Percentiles rank a stretch among this genome's conserved stretches.
These are phyloP conservation scores for Carnegiea gigantea DNA, from an alignment of 179 eudicot genomes.

Conservation along the genomic window DNA sequence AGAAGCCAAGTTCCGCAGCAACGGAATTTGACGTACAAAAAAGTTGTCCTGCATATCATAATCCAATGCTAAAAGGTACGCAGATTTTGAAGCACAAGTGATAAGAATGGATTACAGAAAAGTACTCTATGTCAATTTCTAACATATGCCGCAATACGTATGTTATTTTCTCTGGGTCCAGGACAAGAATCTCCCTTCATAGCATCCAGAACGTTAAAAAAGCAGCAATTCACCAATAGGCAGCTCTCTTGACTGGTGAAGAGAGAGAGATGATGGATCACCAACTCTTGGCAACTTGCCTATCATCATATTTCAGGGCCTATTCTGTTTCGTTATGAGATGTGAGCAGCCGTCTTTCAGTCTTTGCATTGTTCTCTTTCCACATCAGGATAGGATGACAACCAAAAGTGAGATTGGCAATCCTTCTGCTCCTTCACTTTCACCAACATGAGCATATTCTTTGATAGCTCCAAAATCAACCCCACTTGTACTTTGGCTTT, in stretches of 20 bases:
- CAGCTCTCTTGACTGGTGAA: conserved; percentile 24
- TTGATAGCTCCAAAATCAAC: conserved; percentile 9
- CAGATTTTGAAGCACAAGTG: conserved; percentile 28
- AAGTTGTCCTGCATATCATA: conserved; percentile 20
- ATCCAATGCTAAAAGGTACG: conserved; percentile 23
- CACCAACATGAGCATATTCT: conserved; percentile 23
- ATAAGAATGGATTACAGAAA: conserved; percentile 27
- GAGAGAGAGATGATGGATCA: conserved; percentile 24
- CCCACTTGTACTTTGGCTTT: conserved; percentile 5
- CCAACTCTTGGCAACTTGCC: conserved; percentile 23
- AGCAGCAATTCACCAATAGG: conserved; percentile 27
- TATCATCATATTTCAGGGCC: conserved; percentile 22
- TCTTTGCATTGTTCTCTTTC: conserved; percentile 19
- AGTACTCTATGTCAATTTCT: conserved; percentile 10
- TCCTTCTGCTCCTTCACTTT: conserved; percentile 27
- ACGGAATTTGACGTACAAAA: conserved; percentile 22
- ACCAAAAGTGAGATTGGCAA: conserved; percentile 18
- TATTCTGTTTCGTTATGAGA: conserved; percentile 20
- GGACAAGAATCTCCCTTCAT: conserved; percentile 27
- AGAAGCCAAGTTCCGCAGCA: conserved; percentile 24
- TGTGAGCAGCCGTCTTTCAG: conserved; percentile 35
- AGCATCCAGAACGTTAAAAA: conserved; percentile 30
- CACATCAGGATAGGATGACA: conserved; percentile 27
- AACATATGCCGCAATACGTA: conserved; percentile 21
- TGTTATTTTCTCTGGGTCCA: conserved; percentile 25